A percentile compares a stretch with the other conserved stretches of the same genome.
These are phyloP conservation scores for Rhinocladiella mackenziei DNA, from an alignment of 2,329 filamentous ascomycete genomes.

Conservation along the genomic window DNA sequence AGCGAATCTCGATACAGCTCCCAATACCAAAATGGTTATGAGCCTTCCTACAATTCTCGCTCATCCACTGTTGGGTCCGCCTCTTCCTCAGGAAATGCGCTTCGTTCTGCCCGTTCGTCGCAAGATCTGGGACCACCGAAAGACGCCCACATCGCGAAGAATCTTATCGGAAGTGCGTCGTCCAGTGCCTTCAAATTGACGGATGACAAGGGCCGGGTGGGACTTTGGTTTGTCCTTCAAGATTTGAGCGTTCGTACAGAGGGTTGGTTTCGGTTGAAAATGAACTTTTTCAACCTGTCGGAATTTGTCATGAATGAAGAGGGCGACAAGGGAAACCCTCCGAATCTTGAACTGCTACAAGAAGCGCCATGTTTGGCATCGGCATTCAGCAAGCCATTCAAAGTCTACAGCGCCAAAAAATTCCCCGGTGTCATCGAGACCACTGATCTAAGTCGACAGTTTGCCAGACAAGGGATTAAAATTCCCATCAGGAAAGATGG, in stretches of 20 bases:
- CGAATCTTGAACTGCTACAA: slow-evolving; percentile 10
- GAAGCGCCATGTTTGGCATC: slow-evolving; percentile 68
- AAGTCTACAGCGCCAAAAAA: slow-evolving; percentile 95
- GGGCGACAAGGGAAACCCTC: slow-evolving; percentile 1
- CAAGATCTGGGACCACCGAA: slow-evolving; percentile 13
- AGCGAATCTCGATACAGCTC: slow-evolving; percentile 5
- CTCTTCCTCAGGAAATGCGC: slow-evolving; percentile 3
- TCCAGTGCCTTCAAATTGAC: slow-evolving; percentile 82
- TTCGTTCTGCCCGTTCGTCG: slow-evolving; percentile 14
- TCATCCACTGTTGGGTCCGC: slow-evolving; percentile 7
- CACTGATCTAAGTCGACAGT: slow-evolving; percentile 84
- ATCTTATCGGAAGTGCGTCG: slow-evolving; percentile 86
- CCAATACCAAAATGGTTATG: slow-evolving; percentile 17
- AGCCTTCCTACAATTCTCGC: slow-evolving; percentile 1
- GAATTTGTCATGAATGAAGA: slow-evolving; percentile 31
- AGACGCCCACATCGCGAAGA: slow-evolving; percentile 55
- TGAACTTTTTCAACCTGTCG: slow-evolving; percentile 82
- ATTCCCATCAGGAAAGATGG: slow-evolving; percentile 93
- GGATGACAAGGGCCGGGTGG: slow-evolving; percentile 73
- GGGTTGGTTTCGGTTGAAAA: slow-evolving; percentile 76
- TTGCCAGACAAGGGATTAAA: slow-evolving; percentile 91
- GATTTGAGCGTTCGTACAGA: slow-evolving; percentile 93
- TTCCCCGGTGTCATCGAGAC: slow-evolving; percentile 97
- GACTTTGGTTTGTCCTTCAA: slow-evolving; percentile 95
- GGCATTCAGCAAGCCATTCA: slow-evolving; percentile 82